phyloP scores from a whole-genome alignment of 31 red algal species.

The Endocladia muricata region DNA sequence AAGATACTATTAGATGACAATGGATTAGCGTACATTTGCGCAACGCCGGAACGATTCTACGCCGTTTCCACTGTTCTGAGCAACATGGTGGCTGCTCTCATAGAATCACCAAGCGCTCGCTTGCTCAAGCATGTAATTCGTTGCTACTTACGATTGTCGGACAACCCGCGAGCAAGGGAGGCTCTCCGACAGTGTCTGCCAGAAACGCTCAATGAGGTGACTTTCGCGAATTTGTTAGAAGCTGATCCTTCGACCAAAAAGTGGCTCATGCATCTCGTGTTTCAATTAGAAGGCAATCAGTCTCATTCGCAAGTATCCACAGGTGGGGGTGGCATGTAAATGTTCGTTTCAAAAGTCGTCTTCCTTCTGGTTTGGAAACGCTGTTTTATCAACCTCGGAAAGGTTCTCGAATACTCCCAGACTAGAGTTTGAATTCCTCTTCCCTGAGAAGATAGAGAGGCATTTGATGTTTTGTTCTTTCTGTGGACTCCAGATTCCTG shows the following conservation, averaged over 20 bases:
- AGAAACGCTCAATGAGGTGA: conserved; percentile 75
- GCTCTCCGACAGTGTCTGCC: conserved; percentile 91
- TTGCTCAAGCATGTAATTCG: conserved; percentile 97
- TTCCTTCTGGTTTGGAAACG: too few relatives aligned
- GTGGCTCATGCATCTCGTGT: conserved; percentile 87
- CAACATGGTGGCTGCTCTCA: conserved; percentile 90
- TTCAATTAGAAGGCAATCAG: conserved; percentile 75
- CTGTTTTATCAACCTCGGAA: too few relatives aligned
- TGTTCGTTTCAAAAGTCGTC: too few relatives aligned
- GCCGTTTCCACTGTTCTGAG: conserved; percentile 91
- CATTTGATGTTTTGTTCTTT: too few relatives aligned
- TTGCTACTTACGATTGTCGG: conserved; percentile 92
- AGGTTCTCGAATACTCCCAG: too few relatives aligned
- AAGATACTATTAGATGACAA: conserved; percentile 96
- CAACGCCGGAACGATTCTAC: conserved; percentile 96
- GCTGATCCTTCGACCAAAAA: conserved; percentile 88
- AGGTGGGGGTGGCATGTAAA: too few relatives aligned
- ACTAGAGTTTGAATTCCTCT: too few relatives aligned
- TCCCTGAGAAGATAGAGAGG: too few relatives aligned
- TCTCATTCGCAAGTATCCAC: too few relatives aligned
- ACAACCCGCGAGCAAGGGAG: conserved; percentile 93
- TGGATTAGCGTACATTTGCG: conserved; percentile 95
- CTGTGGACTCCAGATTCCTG: too few relatives aligned
- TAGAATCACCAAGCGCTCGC: conserved; percentile 82
- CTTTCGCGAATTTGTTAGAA: conserved; percentile 85